phyloP scores from a whole-genome alignment of 176 grass and related monocot genomes.

The Cocos nucifera region DNA sequence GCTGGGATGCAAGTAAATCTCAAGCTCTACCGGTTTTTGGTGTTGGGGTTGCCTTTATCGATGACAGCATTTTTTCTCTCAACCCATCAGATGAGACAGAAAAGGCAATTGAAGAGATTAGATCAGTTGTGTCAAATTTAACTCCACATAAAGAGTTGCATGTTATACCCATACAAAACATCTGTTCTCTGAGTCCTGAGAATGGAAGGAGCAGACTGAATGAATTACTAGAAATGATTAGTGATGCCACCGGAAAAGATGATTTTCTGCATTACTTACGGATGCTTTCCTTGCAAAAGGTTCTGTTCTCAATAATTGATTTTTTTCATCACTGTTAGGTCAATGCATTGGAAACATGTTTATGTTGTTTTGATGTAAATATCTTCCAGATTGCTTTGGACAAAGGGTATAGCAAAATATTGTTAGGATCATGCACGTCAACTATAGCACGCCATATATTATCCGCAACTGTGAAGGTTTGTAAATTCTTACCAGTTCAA shows the following conservation, averaged over 20 bases:
- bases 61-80: constrained; percentile 35
- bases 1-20: constrained; percentile 77
- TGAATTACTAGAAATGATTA: constrained; percentile 34
- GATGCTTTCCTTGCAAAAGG: constrained; percentile 73
- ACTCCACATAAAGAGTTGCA: constrained; percentile 40
- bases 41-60: constrained; percentile 52
- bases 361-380: constrained; percentile 3
- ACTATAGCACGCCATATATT: constrained; percentile 72
- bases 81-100: constrained; percentile 19
- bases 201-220: constrained; percentile 23
- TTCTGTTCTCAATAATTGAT: constrained; percentile 1
- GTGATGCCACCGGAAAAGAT: constrained; percentile 71
- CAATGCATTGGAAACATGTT: too few relatives aligned
- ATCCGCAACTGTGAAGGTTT: constrained; percentile 79
- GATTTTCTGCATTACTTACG: constrained; percentile 55
- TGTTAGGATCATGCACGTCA: constrained; percentile 76
- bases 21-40: constrained; percentile 63
- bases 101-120: constrained; percentile 34
- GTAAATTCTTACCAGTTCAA: not conserved
- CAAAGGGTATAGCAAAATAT: constrained; percentile 69
- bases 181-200: constrained; percentile 31
- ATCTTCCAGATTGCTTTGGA: constrained; percentile 50
- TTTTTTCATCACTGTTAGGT: constrained; percentile 1
- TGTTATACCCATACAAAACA: constrained; percentile 33
- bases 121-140: constrained; percentile 32